Evolutionary conservation across 2,329 filamentous ascomycete genomes (phyloP), one percentile per base, ranked within the genome.

Genomic region (Huntiella omanensis): DNA sequence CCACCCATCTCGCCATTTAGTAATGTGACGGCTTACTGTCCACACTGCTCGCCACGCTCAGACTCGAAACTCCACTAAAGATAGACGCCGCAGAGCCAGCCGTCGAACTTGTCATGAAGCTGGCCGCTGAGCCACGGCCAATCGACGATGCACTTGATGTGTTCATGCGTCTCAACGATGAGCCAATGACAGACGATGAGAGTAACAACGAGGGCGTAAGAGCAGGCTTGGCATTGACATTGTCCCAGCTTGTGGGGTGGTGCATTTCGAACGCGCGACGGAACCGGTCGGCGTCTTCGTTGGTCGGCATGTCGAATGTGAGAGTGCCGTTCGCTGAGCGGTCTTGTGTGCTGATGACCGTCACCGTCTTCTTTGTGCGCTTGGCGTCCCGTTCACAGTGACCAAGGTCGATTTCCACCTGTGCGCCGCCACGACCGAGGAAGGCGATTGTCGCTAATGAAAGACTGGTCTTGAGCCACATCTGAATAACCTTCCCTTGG

Each of bases 241-340:
- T 43, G 16, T 40, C 42, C 46, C 46, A 48, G 28, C 41, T 48
- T 5, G 42, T 15, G 32, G 46, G 46, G 13, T 48, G 46, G 36
- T 48, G 46, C 46, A 48, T 48, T 40, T 48, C 46, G 22, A 48
- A 48, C 10, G 46, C 46, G 15, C 41, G 40, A 22, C 46, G 46
- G 35, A 44, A 48, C 6, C 41, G 41, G 45, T 48, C 46, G 28
- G 46, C 46, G 16, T 48, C 46, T 40, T 48, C 46, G 16, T 33
- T 39, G 2, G 41, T 48, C 8, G 36, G 37, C 41, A 48, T 44
- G 12, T 48, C 46, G 36, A 48, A 48, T 7, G 37, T 45, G 22
- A 48, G 15, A 6, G 36, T 48, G 6, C 42, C 41, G 8, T 22
- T 28, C 5, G 46, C 11, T n/a, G 40, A 37, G 13, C 33, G 22